These are phyloP conservation scores for Actinidia arguta DNA, from an alignment of 179 eudicot genomes.

Conservation along the genomic window DNA sequence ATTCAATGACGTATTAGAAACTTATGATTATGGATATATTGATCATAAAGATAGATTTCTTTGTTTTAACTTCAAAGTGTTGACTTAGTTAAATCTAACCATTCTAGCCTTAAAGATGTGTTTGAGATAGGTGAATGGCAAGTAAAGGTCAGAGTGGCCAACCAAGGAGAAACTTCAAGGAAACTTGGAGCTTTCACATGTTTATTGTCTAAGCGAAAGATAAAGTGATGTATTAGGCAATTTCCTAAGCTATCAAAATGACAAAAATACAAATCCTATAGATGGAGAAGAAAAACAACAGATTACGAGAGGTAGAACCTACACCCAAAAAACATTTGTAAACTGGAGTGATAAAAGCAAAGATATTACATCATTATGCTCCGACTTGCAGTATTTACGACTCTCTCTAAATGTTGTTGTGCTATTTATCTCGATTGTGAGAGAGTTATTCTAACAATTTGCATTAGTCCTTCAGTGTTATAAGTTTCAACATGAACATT, in stretches of 20 bases:
- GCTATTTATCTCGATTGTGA: background rate
- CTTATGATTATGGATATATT: background rate
- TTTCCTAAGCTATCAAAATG: background rate
- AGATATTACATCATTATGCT: background rate
- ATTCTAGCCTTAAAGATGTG: background rate
- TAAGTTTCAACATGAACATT: background rate
- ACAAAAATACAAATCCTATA: no score
- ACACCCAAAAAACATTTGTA: background rate
- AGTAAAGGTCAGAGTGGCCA: background rate
- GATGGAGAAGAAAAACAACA: background rate
- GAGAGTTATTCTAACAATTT: background rate
- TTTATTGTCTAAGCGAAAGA: background rate
- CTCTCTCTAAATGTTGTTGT: background rate
- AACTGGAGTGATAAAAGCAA: background rate
- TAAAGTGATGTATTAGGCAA: background rate
- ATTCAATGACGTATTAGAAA: background rate
- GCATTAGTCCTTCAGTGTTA: background rate
- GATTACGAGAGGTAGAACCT: background rate
- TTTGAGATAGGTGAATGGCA: background rate
- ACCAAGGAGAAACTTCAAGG: background rate
- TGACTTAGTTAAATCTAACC: background rate
- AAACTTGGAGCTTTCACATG: background rate
- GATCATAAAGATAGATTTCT: background rate
- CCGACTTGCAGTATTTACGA: conserved; percentile 3
- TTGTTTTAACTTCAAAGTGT: background rate